Evolutionary conservation across 1,284 basidiomycete species (phyloP).

Genomic region (Heterobasidion parviporum): DNA sequence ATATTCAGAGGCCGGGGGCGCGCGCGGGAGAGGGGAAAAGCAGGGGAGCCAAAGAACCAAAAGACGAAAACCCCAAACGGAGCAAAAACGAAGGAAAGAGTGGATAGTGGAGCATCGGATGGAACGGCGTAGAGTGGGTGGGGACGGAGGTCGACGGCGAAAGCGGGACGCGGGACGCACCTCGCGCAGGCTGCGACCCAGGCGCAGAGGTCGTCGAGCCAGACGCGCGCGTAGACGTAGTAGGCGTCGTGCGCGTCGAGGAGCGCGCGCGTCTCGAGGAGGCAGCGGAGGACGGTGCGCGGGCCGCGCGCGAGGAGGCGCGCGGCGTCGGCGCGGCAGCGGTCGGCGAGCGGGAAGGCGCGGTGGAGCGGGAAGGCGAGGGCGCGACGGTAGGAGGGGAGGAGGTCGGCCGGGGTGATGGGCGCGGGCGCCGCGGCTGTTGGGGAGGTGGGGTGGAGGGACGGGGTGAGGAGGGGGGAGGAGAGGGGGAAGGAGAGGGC

Average conservation of each 20-base stretch:
- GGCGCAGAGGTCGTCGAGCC: slow-evolving; percentile 72
- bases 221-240: slow-evolving; percentile 75
- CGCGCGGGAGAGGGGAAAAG: not conserved
- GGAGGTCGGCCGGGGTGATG: slow-evolving; percentile 43
- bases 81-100: not conserved
- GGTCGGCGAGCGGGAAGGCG: slow-evolving; percentile 62
- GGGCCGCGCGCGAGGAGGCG: slow-evolving; percentile 49
- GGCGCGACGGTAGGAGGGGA: slow-evolving; percentile 61
- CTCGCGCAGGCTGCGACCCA: slow-evolving; percentile 63
- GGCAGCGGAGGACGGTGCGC: slow-evolving; percentile 48
- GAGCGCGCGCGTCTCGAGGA: slow-evolving; percentile 62
- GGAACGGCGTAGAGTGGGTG: not conserved
- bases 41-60: not conserved
- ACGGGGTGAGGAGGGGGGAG: not conserved
- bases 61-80: not conserved
- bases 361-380: slow-evolving; percentile 71
- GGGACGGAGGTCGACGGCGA: not conserved
- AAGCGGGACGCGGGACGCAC: slow-evolving; percentile 12
- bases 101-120: not conserved
- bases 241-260: slow-evolving; percentile 76
- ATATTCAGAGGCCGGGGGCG: not conserved
- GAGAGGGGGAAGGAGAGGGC: slow-evolving; percentile 13
- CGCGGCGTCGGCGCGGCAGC: slow-evolving; percentile 57
- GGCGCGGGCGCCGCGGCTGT: slow-evolving; percentile 10
- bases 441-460: not conserved